These are phyloP conservation scores for Rhizopus arrhizus DNA, from an alignment of 371 early-diverging fungal species.

Conservation along the genomic window DNA sequence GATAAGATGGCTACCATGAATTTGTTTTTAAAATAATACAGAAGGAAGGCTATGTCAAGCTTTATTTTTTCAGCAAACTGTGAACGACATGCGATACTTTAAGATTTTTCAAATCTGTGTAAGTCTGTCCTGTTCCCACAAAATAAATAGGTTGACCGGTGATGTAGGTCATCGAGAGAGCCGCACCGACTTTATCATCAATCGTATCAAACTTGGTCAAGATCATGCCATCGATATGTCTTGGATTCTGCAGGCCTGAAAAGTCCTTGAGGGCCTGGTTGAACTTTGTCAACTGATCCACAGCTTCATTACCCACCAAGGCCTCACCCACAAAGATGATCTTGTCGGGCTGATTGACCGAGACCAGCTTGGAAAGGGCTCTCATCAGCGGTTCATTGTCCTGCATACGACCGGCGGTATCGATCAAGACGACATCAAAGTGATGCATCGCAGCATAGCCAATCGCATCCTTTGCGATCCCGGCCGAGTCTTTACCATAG, in stretches of 20 bases:
- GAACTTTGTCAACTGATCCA: conserved; percentile 98
- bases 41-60: too few species aligned
- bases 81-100: conserved; percentile 86
- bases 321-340: conserved; percentile 99
- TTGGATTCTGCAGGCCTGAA: conserved; percentile 73
- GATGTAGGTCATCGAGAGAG: conserved; percentile 94
- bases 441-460: conserved; percentile 66
- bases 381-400: conserved; percentile 98
- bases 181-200: conserved; percentile 98
- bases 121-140: conserved; percentile 99
- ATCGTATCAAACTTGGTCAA: conserved; percentile 99
- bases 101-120: conserved; percentile 93
- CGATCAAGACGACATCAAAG: conserved; percentile 98
- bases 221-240: conserved; percentile 97
- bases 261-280: conserved; percentile 95
- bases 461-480: conserved; percentile 98
- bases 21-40: too few species aligned
- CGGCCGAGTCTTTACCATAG: conserved; percentile 98
- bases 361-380: conserved; percentile 93
- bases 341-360: conserved; percentile 95
- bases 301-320: conserved; percentile 97
- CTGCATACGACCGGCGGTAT: conserved; percentile 99
- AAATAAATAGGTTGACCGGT: conserved; percentile 98
- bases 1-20: too few species aligned
- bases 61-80: conserved; percentile 70